Base-by-base conservation (phyloP, 2,329 filamentous ascomycete genomes). In the Endothia cerciana region DNA sequence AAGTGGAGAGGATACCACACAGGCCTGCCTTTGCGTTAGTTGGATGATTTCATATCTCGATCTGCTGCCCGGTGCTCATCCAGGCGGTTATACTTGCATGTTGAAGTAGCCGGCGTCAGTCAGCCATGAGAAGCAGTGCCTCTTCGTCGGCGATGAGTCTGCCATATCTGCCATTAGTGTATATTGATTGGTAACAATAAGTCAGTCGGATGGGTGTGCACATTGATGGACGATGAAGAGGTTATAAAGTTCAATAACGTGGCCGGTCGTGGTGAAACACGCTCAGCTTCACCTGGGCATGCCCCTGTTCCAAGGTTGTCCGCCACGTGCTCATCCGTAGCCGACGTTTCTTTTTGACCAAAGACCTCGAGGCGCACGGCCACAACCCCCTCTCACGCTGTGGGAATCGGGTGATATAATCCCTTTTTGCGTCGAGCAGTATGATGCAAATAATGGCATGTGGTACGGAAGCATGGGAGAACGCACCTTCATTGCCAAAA, bases 61-160 rank as follows among this genome's bases (percentile, higher is more conserved):
- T n/a, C 25, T n/a, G 22, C 30, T 19, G 4, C 41, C 33, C 11
- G 38, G 40, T n/a, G 33, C 25, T 19, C 8, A 40, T 10, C 33
- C 6, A 33, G 33, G 25, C 25, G 22, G 15, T 19, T 36, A 10
- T 22, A 47, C 65, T 61, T 64, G 47, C 65, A 64, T 64, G 49
- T 60, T 61, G 49, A 66, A 66, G 62, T 66, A 66, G 25, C 59
- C 63, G 22, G 65, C 65, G 41, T 66, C 65, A n/a, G 65, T 66
- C 33, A 66, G 56, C 65, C 65, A 66, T 33, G 65, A 66, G 28
- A 66, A 25, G 33, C 56, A 36, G 43, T 66, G 65, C 33, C 62
- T 59, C 22, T 36, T 45, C 13, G 61, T 40, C 30, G 65, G 36
- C 7, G 59, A 40, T 33, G 65, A 25, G 28, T 36, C 38, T 8